Evolutionary conservation across 495 filamentous ascomycete genomes (phyloP), one percentile per base, ranked within the genome.

Genomic region (Neurospora sp.): DNA sequence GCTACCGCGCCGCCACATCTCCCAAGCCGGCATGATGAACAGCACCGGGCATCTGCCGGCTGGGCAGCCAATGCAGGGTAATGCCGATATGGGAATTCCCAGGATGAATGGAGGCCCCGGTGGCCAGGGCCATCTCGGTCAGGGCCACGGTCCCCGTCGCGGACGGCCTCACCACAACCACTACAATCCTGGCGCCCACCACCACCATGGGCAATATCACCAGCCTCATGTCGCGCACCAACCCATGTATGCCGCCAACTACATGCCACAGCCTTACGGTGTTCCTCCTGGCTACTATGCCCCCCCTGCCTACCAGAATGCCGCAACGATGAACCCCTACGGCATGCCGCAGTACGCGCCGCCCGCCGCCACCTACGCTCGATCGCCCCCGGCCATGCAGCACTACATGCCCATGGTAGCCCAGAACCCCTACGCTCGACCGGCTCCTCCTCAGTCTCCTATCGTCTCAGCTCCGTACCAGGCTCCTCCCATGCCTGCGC

Each of bases 21-120:
- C 84, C 85, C 86, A 86, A 77, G 86, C 87, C 86, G 86, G 86
- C 84, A 88, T 81, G 87, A 88, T 89, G 87, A 88, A 87, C 81
- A 82, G 81, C 81, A 85, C 82, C 84, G 79, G 76, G 77, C 87
- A 89, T 89, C 87, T 87, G 87, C 86, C 87, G 86, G 87, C 87
- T 86, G 87, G 87, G 86, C 86, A 87, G 82, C 81, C 81, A 76
- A 84, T 86, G 83, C 86, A 83, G 73, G 83, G 81, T 75, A 79
- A 78, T 31, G 81, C 75, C 54, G 83, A 86, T 77, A 83, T 85
- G 82, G 84, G 79, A 66, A 66, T 66, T 44, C 76, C 79, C 8
- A 80, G 77, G 4, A 74, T 70, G 66, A 77, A 74, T 71, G 70
- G 74, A 41, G 73, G 72, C 27, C 75, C 78, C 48, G 78, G 81